phyloP scores from a whole-genome alignment of 2,329 filamentous ascomycete species.

The Ophiostoma himal-ulmi region DNA sequence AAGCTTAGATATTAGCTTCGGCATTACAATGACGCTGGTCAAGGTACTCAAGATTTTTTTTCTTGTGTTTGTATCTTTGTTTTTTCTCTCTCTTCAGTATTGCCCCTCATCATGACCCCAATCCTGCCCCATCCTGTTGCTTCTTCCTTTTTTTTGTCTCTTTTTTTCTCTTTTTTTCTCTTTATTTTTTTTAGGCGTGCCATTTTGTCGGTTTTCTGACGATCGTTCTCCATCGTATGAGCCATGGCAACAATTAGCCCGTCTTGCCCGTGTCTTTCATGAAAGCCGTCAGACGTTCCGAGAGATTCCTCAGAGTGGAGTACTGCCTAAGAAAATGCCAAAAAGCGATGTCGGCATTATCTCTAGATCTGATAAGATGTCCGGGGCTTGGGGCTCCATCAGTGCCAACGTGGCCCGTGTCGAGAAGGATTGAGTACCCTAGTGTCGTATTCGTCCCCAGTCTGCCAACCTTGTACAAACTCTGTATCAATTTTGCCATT shows the following conservation, averaged over 20 bases:
- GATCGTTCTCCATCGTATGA: constrained; percentile 1
- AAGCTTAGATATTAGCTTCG: neutral
- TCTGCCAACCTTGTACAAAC: neutral
- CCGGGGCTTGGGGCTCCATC: constrained; percentile 6
- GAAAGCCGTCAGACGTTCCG: constrained; percentile 5
- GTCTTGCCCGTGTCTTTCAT: neutral
- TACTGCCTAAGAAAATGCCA: constrained; percentile 18
- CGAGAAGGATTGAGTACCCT: constrained; percentile 5
- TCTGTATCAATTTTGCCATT: neutral
- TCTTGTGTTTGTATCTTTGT: neutral
- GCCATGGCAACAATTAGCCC: constrained; percentile 2
- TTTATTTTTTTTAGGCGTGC: neutral
- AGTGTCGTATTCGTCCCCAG: neutral
- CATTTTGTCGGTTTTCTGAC: constrained; percentile 1
- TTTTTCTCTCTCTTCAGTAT: neutral
- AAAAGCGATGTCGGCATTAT: constrained; percentile 45
- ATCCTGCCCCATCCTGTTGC: neutral
- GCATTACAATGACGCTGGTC: neutral
- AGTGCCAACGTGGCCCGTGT: constrained; percentile 12
- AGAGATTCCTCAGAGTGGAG: constrained; percentile 19
- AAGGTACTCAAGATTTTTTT: neutral
- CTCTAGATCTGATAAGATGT: constrained; percentile 51
- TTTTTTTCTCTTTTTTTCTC: neutral
- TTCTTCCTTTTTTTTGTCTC: neutral
- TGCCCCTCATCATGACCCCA: neutral